Percentiles rank a stretch among this genome's conserved stretches.
These are phyloP conservation scores for Pelargonium nanum DNA, from an alignment of 345 rosid species.

Conservation along the genomic window DNA sequence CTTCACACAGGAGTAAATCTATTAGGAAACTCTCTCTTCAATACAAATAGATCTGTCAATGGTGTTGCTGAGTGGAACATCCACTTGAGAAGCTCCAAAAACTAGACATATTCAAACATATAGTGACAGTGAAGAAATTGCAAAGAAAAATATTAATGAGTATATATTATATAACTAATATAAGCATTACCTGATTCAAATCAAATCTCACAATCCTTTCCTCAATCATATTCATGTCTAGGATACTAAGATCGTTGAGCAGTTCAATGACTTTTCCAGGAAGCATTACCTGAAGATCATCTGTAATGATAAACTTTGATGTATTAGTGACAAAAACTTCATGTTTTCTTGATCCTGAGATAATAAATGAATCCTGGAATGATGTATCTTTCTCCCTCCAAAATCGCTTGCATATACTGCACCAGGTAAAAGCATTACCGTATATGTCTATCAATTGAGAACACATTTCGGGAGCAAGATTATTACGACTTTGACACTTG, in stretches of 20 bases:
- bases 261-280: conserved; percentile 9
- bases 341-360: too few species aligned
- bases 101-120: too few species aligned
- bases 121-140: too few species aligned
- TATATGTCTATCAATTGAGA: neutral
- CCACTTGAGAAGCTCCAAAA: conserved; percentile 10
- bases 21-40: neutral
- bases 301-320: conserved; percentile 16
- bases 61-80: conserved; percentile 10
- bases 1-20: neutral
- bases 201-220: conserved; percentile 11
- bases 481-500: neutral
- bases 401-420: conserved; percentile 3
- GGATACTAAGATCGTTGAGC: conserved; percentile 12
- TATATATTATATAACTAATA: neutral
- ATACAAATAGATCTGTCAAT: conserved; percentile 8
- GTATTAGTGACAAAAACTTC: conserved; percentile 11
- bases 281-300: conserved; percentile 13
- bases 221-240: conserved; percentile 9
- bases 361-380: too few species aligned
- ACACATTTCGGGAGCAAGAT: neutral
- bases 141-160: too few species aligned
- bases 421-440: neutral
- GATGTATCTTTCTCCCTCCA: neutral
- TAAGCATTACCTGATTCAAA: conserved; percentile 5